Conservation (phyloP, 257 asterid genomes). For the Echium plantagineum region DNA sequence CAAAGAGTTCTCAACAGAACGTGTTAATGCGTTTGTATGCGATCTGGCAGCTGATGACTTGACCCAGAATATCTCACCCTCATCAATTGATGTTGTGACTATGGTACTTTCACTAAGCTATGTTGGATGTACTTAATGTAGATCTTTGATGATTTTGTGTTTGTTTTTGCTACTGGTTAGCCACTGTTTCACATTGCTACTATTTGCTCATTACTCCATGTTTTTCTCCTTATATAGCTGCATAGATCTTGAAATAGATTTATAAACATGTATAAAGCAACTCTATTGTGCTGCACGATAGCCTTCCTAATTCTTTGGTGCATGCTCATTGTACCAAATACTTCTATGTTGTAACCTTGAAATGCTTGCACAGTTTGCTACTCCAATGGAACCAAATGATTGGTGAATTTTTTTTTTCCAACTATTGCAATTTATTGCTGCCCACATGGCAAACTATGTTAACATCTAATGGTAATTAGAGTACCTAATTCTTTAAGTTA, state of each 20-base stretch:
- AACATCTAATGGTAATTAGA: slow-evolving; percentile 11
- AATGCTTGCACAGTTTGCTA: neutral
- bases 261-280: neutral
- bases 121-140: neutral
- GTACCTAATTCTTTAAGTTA: slow-evolving; percentile 55
- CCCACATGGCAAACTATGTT: slow-evolving; percentile 7
- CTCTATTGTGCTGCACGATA: neutral
- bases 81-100: slow-evolving; percentile 85
- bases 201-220: neutral
- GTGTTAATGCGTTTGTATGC: slow-evolving; percentile 77
- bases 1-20: slow-evolving; percentile 63
- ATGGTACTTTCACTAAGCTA: slow-evolving; percentile 45
- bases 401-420: neutral
- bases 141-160: neutral
- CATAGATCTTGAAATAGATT: neutral
- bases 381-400: neutral
- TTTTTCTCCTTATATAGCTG: neutral
- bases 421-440: neutral
- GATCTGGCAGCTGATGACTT: slow-evolving; percentile 73
- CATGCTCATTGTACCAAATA: too few species aligned
- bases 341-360: neutral
- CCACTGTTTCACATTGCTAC: neutral
- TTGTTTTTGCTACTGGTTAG: neutral
- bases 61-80: slow-evolving; percentile 53
- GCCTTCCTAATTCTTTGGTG: too few species aligned